Evolutionary conservation across 192 early-diverging fungal genomes (phyloP).

Genomic region (Umbelopsis vinacea): DNA sequence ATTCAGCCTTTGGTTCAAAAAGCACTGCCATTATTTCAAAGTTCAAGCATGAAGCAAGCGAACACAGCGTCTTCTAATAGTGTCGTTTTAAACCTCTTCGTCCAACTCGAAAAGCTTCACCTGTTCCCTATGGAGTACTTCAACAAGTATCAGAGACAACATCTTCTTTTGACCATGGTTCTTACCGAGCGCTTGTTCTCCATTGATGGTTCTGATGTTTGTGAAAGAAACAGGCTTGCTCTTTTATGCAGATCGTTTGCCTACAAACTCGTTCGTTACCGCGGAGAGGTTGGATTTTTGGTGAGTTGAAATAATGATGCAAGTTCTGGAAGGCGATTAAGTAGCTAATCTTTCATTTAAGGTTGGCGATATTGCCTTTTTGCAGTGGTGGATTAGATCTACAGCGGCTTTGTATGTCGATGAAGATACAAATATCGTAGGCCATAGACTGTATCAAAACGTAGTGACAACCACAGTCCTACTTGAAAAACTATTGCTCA

Average conservation of each 20-base stretch:
- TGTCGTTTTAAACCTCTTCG: slow-evolving; percentile 25
- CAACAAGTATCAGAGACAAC: slow-evolving; percentile 47
- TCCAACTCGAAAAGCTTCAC: slow-evolving; percentile 42
- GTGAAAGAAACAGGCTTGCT: slow-evolving; percentile 30
- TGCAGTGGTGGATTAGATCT: slow-evolving; percentile 31
- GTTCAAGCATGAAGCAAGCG: slow-evolving; percentile 4
- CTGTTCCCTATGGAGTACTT: slow-evolving; percentile 56
- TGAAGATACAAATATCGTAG: not conserved
- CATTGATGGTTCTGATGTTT: slow-evolving; percentile 14
- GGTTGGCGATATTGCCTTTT: slow-evolving; percentile 12
- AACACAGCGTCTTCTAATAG: not conserved
- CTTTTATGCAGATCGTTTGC: slow-evolving; percentile 44
- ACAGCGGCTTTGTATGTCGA: not conserved
- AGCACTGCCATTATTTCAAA: not conserved
- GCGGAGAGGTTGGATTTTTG: slow-evolving; percentile 44
- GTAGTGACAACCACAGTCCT: not conserved
- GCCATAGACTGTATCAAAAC: not conserved
- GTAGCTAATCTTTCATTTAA: not conserved
- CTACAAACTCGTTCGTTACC: slow-evolving; percentile 38
- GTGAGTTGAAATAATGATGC: slow-evolving; percentile 25
- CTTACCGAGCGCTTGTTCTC: slow-evolving; percentile 36
- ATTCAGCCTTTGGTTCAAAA: not conserved
- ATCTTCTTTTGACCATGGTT: slow-evolving; percentile 39
- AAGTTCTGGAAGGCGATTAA: not conserved
- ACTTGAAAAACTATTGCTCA: not conserved